Base-by-base conservation (phyloP, 352 stramenopile genomes). In the Pythium aristosporum region DNA sequence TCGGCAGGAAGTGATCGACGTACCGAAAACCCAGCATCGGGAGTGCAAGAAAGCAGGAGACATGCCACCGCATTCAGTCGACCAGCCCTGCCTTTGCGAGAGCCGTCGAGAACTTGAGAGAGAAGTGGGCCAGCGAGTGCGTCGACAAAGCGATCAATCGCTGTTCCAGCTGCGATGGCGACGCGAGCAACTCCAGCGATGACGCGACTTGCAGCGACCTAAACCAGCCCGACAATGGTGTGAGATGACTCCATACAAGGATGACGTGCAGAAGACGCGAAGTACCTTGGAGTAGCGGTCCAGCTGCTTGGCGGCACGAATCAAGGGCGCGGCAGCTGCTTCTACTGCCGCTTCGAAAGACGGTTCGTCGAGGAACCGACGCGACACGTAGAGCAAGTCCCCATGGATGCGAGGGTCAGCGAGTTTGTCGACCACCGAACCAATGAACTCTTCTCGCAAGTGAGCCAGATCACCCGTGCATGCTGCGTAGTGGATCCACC, bases 221-320 rank as follows among this genome's bases (percentile, higher is more conserved):
- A 49, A 15, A 10, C 5, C 39, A 46, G 6, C 10, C 39, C 2
- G 13, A 46, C 8, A 39, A 39, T 10, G 34, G 1, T 46, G 39
- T 46, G 2, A 50, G 16, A 15, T 20, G 51, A 41, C 7, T 50
- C 44, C 47, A 9, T 34, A 20, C 8, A 20, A n/a, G 6, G 25
- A 30, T 5, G 25, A 39, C 12, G 1, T 5, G 41, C 15, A 30
- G 28, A 58, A 47, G 18, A 2, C 11, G 32, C 30, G 32, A 11
- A n/a, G 21, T 4, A 88, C 83, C 74, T 93, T 90, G 44, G 84
- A 86, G 72, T 93, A 93, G 16, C 82, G 76, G 49, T 85, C 72
- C 7, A 93, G 62, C 65, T 91, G 84, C 36, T 71, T 73, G 15
- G 87, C 67, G 5, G 84, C 82, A 32, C 77, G 69, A 21, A 72